A percentile compares a stretch with the other conserved stretches of the same genome.
phyloP scores from a whole-genome alignment of 2,329 filamentous ascomycete species.

The Dactylellina drechsleri region DNA sequence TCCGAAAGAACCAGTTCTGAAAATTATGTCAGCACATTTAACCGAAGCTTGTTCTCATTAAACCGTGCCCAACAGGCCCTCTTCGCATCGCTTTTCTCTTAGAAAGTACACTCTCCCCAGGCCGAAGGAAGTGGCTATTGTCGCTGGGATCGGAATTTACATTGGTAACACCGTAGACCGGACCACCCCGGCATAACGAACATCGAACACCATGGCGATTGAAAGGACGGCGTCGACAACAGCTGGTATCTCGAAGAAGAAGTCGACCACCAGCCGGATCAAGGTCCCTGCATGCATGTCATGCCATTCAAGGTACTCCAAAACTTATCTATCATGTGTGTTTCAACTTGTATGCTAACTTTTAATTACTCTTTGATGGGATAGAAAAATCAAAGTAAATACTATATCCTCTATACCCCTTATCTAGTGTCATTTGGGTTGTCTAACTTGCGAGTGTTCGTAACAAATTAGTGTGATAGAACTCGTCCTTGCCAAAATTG shows the following conservation, averaged over 20 bases:
- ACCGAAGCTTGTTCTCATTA: slow-evolving; percentile 16
- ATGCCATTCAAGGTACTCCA: slow-evolving; percentile 48
- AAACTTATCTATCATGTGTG: not conserved
- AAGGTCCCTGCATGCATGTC: slow-evolving; percentile 52
- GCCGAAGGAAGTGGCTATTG: slow-evolving; percentile 5
- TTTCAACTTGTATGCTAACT: slow-evolving; percentile 13
- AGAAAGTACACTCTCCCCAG: not conserved
- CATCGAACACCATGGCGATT: slow-evolving; percentile 39
- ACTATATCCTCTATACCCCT: not conserved
- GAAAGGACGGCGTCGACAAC: slow-evolving; percentile 33
- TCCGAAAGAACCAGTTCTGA: not conserved
- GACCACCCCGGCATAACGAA: not conserved
- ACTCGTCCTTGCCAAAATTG: slow-evolving; percentile 48
- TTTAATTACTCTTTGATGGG: not conserved
- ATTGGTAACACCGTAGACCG: not conserved
- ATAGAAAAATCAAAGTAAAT: slow-evolving; percentile 52
- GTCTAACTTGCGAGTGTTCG: slow-evolving; percentile 10
- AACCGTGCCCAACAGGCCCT: slow-evolving; percentile 16
- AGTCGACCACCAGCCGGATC: slow-evolving; percentile 36
- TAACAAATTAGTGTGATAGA: slow-evolving; percentile 35
- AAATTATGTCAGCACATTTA: slow-evolving; percentile 51
- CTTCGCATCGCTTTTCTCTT: slow-evolving; percentile 16
- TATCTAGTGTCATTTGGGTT: not conserved
- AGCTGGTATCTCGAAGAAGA: slow-evolving; percentile 45
- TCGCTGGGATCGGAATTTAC: slow-evolving; percentile 15